phyloP scores from a whole-genome alignment of 2,329 filamentous ascomycete genomes.

The Aspergillus terreus region DNA sequence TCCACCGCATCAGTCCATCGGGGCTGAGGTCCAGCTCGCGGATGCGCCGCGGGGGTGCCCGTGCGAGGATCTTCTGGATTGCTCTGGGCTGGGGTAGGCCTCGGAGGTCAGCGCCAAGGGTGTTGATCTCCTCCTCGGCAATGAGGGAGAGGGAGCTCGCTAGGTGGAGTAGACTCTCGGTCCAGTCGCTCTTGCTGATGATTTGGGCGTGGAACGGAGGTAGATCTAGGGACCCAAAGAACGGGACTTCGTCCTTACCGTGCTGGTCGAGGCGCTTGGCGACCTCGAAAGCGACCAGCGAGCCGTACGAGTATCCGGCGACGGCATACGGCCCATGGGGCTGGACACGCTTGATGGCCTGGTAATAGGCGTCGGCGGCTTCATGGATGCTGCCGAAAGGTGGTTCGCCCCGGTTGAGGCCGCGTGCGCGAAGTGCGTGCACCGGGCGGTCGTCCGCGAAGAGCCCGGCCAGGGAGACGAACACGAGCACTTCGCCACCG shows the following conservation, averaged over 20 bases:
- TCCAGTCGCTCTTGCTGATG: slow-evolving; percentile 41
- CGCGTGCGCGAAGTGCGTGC: slow-evolving; percentile 13
- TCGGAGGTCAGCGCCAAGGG: not conserved
- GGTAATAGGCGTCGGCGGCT: slow-evolving; percentile 37
- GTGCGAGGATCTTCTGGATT: slow-evolving; percentile 5
- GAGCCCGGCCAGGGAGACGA: slow-evolving; percentile 26
- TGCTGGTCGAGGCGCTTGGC: slow-evolving; percentile 42
- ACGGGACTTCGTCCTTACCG: slow-evolving; percentile 36
- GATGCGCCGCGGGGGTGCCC: slow-evolving; percentile 5
- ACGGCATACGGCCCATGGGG: slow-evolving; percentile 51
- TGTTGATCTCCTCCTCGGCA: slow-evolving; percentile 21
- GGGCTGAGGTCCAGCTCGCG: slow-evolving; percentile 18
- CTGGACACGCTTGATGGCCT: slow-evolving; percentile 41
- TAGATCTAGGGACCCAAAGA: slow-evolving; percentile 46
- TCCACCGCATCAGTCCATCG: slow-evolving; percentile 27
- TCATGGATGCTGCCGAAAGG: slow-evolving; percentile 40
- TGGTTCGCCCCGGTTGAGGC: slow-evolving; percentile 27
- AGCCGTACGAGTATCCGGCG: slow-evolving; percentile 50
- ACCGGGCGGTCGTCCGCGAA: slow-evolving; percentile 14
- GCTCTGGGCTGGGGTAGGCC: slow-evolving; percentile 9
- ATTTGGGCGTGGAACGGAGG: slow-evolving; percentile 47
- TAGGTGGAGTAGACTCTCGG: slow-evolving; percentile 39
- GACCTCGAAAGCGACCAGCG: slow-evolving; percentile 50
- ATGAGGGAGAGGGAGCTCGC: slow-evolving; percentile 40
- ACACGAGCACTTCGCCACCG: slow-evolving; percentile 38